Percentiles rank a stretch among this genome's conserved stretches.
Evolutionary conservation across 495 filamentous ascomycete genomes (phyloP).

Genomic region (Platismatia glauca): DNA sequence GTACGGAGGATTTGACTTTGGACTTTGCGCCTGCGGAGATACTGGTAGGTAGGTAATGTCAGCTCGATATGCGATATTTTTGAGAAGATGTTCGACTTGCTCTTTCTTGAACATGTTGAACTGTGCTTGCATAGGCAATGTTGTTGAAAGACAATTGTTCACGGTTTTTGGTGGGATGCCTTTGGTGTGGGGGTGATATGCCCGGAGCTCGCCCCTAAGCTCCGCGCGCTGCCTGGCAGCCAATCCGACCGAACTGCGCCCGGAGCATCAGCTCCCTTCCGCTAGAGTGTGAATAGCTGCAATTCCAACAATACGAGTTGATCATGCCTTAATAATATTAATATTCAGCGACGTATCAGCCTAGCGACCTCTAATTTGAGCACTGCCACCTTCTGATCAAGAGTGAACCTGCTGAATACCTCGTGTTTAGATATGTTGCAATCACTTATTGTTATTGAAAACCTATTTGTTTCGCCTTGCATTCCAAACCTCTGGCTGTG

Average conservation of each 20-base stretch:
- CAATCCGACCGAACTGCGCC: no score
- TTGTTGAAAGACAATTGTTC: background rate
- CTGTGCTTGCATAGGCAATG: background rate
- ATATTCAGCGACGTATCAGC: no score
- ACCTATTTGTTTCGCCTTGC: background rate
- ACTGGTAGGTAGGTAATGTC: constrained; percentile 34
- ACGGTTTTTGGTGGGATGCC: background rate
- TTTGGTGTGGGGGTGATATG: background rate
- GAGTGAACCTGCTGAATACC: no score
- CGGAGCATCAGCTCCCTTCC: no score
- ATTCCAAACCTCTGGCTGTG: background rate
- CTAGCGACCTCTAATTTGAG: no score
- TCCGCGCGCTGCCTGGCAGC: background rate
- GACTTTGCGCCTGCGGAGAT: constrained; percentile 72
- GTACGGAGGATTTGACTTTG: constrained; percentile 95
- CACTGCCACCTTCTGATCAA: no score
- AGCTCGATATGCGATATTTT: constrained; percentile 18
- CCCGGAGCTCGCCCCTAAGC: background rate
- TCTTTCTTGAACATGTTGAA: constrained; percentile 82
- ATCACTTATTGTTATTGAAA: background rate
- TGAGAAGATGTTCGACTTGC: constrained; percentile 37
- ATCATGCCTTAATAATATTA: no score
- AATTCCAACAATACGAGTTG: no score
- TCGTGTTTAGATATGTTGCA: no score
- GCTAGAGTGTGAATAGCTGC: no score